phyloP scores from a whole-genome alignment of 2,329 filamentous ascomycete species.

The Dactylellina leptospora region DNA sequence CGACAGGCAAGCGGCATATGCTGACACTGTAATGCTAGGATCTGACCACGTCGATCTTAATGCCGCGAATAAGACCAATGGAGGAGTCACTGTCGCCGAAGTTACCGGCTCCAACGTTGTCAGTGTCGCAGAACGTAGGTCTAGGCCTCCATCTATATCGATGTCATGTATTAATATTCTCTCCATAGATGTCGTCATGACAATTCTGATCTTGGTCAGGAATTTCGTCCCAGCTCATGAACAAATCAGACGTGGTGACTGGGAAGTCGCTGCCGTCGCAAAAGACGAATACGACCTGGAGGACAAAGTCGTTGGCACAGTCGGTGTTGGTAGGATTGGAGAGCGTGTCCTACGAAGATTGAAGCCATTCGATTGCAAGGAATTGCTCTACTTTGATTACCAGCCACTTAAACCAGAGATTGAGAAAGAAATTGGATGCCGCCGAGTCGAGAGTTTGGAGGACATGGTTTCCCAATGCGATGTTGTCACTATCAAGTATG shows the following conservation, averaged over 20 bases:
- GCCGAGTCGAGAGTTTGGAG: constrained; percentile 86
- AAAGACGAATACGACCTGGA: constrained; percentile 99
- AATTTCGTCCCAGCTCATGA: constrained; percentile 99
- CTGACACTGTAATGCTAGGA: constrained; percentile 12
- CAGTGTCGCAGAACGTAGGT: constrained; percentile 83
- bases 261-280: constrained; percentile 93
- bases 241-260: constrained; percentile 85
- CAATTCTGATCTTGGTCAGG: constrained; percentile 91
- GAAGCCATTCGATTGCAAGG: constrained; percentile 99
- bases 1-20: too few relatives aligned
- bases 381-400: constrained; percentile 99
- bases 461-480: constrained; percentile 95
- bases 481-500: constrained; percentile 89
- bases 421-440: constrained; percentile 95
- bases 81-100: constrained; percentile 87
- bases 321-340: constrained; percentile 95
- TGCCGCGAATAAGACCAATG: constrained; percentile 95
- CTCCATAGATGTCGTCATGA: constrained; percentile 84
- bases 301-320: constrained; percentile 96
- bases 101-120: constrained; percentile 97
- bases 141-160: neutral
- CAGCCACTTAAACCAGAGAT: constrained; percentile 85
- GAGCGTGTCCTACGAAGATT: constrained; percentile 96
- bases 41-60: constrained; percentile 98
- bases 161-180: neutral